Evolutionary conservation across 805 yeast species (phyloP).

Genomic region (Metschnikowia santaceciliae): DNA sequence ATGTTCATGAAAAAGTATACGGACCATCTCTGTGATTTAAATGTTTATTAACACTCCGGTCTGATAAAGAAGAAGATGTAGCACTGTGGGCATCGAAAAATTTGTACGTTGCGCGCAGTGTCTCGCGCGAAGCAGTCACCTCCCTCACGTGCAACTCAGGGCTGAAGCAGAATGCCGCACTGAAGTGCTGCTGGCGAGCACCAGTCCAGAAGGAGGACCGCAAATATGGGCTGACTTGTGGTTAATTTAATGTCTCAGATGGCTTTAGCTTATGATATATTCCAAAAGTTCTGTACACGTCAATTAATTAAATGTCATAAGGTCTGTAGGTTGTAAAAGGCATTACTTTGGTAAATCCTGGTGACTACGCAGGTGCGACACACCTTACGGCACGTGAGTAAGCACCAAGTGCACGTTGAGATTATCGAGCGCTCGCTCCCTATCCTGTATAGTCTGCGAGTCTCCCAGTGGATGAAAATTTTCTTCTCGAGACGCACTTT

Average conservation of each 20-base stretch:
- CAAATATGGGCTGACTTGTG: not conserved
- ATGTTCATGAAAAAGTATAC: constrained; percentile 40
- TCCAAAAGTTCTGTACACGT: too few relatives aligned
- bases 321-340: not conserved
- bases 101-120: constrained; percentile 10
- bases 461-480: constrained; percentile 18
- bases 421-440: constrained; percentile 3
- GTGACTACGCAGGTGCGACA: not conserved
- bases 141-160: constrained; percentile 13
- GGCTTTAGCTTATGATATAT: not conserved
- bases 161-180: constrained; percentile 3
- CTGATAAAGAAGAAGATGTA: constrained; percentile 21
- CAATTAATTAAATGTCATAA: too few relatives aligned
- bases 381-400: not conserved
- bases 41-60: constrained; percentile 86
- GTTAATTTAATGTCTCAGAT: not conserved
- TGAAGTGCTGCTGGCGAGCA: not conserved
- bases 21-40: constrained; percentile 86
- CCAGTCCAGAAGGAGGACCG: not conserved
- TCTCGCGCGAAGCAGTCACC: constrained; percentile 11
- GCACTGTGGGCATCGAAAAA: constrained; percentile 8
- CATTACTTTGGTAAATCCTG: not conserved
- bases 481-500: constrained; percentile 14
- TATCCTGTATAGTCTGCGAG: constrained; percentile 15
- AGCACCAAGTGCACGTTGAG: not conserved